These are phyloP conservation scores for Paraglomus occultum DNA, from an alignment of 192 early-diverging fungal species.

Conservation along the genomic window DNA sequence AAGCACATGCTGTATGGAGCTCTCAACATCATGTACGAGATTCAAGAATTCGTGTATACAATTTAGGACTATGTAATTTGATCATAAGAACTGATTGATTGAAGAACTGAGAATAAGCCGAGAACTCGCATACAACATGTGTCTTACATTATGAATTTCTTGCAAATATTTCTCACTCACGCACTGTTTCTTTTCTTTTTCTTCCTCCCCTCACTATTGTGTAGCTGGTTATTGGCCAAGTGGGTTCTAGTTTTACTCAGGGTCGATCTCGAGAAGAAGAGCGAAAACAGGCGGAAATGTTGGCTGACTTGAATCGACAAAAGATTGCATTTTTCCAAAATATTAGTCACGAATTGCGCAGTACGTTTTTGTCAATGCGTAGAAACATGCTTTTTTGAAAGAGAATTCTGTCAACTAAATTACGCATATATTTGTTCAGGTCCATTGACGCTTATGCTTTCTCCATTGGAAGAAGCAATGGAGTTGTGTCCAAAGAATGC, in stretches of 20 bases:
- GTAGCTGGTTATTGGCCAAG: constrained; percentile 34
- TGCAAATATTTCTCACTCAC: too few species aligned
- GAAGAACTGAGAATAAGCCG: too few species aligned
- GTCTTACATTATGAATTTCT: too few species aligned
- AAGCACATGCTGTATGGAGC: too few species aligned
- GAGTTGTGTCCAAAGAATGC: constrained; percentile 31
- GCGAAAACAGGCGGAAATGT: constrained; percentile 32
- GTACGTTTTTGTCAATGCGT: constrained; percentile 28
- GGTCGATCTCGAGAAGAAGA: constrained; percentile 41
- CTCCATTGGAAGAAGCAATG: constrained; percentile 49
- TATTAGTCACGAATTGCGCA: constrained; percentile 46
- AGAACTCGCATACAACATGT: too few species aligned
- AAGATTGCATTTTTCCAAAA: constrained; percentile 47
- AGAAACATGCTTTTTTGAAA: background rate
- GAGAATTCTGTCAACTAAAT: background rate
- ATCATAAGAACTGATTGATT: too few species aligned
- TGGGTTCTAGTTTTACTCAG: constrained; percentile 30
- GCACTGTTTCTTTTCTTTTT: too few species aligned
- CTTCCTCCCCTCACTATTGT: background rate
- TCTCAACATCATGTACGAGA: too few species aligned
- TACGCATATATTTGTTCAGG: constrained; percentile 25
- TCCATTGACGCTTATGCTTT: constrained; percentile 54
- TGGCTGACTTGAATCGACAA: constrained; percentile 38
- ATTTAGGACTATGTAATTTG: too few species aligned
- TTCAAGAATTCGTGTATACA: too few species aligned